phyloP scores from a whole-genome alignment of 1,139 yeast genomes.

The Saccharomyces pastorianus region DNA sequence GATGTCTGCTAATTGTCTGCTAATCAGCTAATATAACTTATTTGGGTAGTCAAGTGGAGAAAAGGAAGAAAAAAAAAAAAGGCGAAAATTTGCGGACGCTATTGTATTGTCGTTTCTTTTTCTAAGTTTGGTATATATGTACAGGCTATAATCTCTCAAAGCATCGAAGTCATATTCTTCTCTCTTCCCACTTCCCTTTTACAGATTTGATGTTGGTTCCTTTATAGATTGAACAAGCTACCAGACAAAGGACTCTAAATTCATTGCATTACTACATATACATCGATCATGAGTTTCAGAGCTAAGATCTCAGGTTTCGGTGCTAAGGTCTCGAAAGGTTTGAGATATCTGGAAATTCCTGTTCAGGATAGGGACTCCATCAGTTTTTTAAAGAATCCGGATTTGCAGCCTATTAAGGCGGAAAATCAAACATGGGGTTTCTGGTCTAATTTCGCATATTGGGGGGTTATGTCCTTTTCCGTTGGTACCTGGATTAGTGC shows the following conservation, averaged over 20 bases:
- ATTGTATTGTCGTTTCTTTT: background rate
- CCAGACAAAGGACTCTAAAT: background rate
- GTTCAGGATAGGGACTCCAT: constrained; percentile 28
- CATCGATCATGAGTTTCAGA: background rate
- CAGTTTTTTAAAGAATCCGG: constrained; percentile 33
- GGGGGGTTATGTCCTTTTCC: constrained; percentile 37
- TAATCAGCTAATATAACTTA: background rate
- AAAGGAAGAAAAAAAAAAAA: background rate
- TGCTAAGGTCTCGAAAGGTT: background rate
- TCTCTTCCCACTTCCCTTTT: background rate
- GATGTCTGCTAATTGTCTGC: too few relatives aligned
- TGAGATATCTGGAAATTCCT: constrained; percentile 29
- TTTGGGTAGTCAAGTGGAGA: background rate
- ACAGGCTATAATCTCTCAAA: background rate
- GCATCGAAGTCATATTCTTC: background rate
- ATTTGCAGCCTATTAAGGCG: constrained; percentile 33
- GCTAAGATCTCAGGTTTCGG: background rate
- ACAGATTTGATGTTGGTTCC: background rate
- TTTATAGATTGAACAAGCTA: background rate
- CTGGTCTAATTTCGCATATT: constrained; percentile 36
- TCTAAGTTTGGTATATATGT: background rate
- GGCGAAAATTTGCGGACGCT: background rate
- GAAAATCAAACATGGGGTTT: constrained; percentile 36
- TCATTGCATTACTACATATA: background rate
- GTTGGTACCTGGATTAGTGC: constrained; percentile 40